phyloP scores from a whole-genome alignment of 306 rosid species.

The Fragaria iinumae region DNA sequence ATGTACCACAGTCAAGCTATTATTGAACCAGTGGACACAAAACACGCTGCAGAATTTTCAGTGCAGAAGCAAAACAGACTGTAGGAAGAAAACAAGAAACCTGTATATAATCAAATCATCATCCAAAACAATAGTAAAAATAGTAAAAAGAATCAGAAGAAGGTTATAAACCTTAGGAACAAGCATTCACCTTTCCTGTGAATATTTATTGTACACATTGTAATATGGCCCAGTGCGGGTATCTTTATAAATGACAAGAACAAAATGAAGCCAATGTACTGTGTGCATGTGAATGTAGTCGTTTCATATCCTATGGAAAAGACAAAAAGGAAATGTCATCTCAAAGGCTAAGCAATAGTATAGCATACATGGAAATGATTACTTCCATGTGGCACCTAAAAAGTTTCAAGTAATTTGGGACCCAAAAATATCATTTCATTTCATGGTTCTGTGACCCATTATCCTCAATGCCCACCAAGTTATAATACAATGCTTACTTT shows the following conservation, averaged over 20 bases:
- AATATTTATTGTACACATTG: background rate
- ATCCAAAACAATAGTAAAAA: background rate
- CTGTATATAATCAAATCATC: background rate
- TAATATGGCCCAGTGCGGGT: background rate
- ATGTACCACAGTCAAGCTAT: conserved; percentile 17
- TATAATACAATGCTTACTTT: background rate
- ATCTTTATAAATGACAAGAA: background rate
- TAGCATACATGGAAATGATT: background rate
- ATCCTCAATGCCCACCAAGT: background rate
- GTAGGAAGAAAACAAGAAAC: conserved; percentile 14
- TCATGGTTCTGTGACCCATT: too few relatives aligned
- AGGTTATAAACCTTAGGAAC: too few relatives aligned
- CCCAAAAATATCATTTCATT: background rate
- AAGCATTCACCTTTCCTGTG: background rate
- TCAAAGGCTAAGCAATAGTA: background rate
- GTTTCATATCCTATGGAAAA: background rate
- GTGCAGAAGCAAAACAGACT: conserved; percentile 13
- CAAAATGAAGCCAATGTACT: background rate
- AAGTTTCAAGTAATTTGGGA: background rate
- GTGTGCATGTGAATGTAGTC: background rate
- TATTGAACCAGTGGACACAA: conserved; percentile 19
- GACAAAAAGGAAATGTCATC: background rate
- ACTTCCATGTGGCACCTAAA: background rate
- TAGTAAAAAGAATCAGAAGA: background rate
- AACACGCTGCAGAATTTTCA: conserved; percentile 21